Evolutionary conservation across 2,329 filamentous ascomycete species (phyloP), one percentile per base, ranked within the genome.

Genomic region (Annulohypoxylon truncatum): DNA sequence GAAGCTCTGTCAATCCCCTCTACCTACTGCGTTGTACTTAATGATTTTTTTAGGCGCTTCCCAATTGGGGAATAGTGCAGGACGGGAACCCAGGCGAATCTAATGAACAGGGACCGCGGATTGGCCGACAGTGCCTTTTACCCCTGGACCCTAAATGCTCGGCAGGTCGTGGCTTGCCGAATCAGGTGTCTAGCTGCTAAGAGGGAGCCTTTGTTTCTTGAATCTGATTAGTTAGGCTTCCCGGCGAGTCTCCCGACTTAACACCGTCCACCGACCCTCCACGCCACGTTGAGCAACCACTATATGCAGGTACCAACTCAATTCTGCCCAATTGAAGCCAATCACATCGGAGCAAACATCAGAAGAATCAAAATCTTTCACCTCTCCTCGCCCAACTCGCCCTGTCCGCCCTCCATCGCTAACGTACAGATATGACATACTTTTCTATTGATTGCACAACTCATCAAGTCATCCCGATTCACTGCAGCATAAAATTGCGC

Each of bases 291-390:
- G 57, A 66, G 54, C 56, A 47, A 55, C 57, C 50, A 57, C 61
- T 40, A 65, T 61, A 69, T 69, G 67, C 67, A 70, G 67, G 67
- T 70, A 70, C 67, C 67, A 66, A 48, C 51, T 44, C 46, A 20
- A 48, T 15, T 29, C 44, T 26, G 35, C 51, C 44, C 46, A n/a
- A 53, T 13, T 29, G 44, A 22, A 64, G 33, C 61, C 61, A 69
- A 61, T 67, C 51, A 38, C 60, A 53, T 60, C 10, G 44, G 51
- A 50, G 51, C 51, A 66, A 63, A 61, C 62, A 46, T 61, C 33
- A 15, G 51, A 51, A 44, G 31, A 31, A 2, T 57, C 35, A 26
- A 52, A 26, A 31, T 26, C 28, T 38, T 24, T 59, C 48, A 62
- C 55, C 64, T 60, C 60, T 31, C 54, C 52, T 22, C 55, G 31